Evolutionary conservation across 2,329 filamentous ascomycete species (phyloP).

Genomic region (Graphiopsis chlorocephala): DNA sequence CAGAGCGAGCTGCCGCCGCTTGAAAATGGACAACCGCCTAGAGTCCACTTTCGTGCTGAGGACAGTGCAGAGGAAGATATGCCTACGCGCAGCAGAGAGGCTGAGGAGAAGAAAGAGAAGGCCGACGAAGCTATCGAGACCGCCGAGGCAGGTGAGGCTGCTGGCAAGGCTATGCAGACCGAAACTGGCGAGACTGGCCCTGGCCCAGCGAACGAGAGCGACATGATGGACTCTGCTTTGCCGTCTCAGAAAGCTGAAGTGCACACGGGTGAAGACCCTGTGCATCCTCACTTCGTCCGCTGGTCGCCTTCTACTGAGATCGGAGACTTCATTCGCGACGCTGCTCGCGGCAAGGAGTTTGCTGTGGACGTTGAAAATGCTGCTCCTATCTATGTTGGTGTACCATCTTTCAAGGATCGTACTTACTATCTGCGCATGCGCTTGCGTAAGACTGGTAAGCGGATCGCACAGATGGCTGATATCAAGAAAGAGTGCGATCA

Average conservation of each 20-base stretch:
- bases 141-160: slow-evolving; percentile 50
- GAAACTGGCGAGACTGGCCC: slow-evolving; percentile 34
- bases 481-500: slow-evolving; percentile 80
- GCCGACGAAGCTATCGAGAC: slow-evolving; percentile 44
- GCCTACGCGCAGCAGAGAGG: slow-evolving; percentile 22
- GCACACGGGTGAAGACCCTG: slow-evolving; percentile 40
- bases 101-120: slow-evolving; percentile 34
- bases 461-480: slow-evolving; percentile 66
- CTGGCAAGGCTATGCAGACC: slow-evolving; percentile 44
- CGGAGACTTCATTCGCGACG: slow-evolving; percentile 90
- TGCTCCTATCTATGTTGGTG: slow-evolving; percentile 70
- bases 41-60: slow-evolving; percentile 76
- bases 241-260: slow-evolving; percentile 33
- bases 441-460: slow-evolving; percentile 66
- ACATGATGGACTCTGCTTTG: slow-evolving; percentile 29
- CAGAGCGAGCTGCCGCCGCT: slow-evolving; percentile 77
- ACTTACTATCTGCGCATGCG: slow-evolving; percentile 82
- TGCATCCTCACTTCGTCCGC: slow-evolving; percentile 68
- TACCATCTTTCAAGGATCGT: slow-evolving; percentile 85
- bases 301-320: slow-evolving; percentile 90
- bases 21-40: slow-evolving; percentile 64
- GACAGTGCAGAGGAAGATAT: slow-evolving; percentile 63
- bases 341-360: slow-evolving; percentile 79
- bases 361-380: slow-evolving; percentile 76
- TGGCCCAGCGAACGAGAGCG: neutral